A percentile compares a stretch with the other conserved stretches of the same genome.
Conservation (phyloP, 1,139 yeast genomes). For the Candida tetrigidarum region DNA sequence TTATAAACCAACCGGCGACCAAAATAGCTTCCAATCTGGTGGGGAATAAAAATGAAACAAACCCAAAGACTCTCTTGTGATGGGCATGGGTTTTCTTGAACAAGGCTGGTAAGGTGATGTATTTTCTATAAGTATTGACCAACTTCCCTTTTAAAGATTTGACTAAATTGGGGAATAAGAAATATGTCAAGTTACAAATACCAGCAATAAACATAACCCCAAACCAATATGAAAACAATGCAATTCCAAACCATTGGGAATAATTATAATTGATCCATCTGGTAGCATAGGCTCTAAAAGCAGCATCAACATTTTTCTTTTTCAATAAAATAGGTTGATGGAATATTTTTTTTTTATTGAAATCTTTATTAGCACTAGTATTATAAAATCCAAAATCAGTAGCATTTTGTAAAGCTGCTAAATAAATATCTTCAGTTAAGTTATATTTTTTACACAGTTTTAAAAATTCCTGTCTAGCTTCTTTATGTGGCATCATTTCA, state of each 20-base stretch:
- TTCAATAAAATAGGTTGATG: conserved; percentile 33
- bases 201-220: conserved; percentile 47
- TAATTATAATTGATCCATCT: conserved; percentile 45
- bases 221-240: conserved; percentile 53
- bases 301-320: conserved; percentile 29
- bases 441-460: conserved; percentile 26
- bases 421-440: conserved; percentile 32
- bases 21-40: conserved; percentile 64
- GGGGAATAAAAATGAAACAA: conserved; percentile 51
- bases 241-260: conserved; percentile 54
- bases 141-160: conserved; percentile 34
- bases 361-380: conserved; percentile 31
- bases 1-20: conserved; percentile 50
- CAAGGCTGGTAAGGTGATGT: conserved; percentile 53
- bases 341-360: conserved; percentile 30
- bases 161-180: conserved; percentile 39
- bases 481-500: conserved; percentile 25
- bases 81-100: conserved; percentile 46
- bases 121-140: conserved; percentile 42
- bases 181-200: conserved; percentile 36
- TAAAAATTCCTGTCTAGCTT: conserved; percentile 30
- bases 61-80: conserved; percentile 31
- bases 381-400: conserved; percentile 31
- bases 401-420: conserved; percentile 41
- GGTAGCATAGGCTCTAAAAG: conserved; percentile 40